A percentile compares a stretch with the other conserved stretches of the same genome.
Conservation (phyloP, 768 basidiomycete species). For the Rhizopogon roseolus region DNA sequence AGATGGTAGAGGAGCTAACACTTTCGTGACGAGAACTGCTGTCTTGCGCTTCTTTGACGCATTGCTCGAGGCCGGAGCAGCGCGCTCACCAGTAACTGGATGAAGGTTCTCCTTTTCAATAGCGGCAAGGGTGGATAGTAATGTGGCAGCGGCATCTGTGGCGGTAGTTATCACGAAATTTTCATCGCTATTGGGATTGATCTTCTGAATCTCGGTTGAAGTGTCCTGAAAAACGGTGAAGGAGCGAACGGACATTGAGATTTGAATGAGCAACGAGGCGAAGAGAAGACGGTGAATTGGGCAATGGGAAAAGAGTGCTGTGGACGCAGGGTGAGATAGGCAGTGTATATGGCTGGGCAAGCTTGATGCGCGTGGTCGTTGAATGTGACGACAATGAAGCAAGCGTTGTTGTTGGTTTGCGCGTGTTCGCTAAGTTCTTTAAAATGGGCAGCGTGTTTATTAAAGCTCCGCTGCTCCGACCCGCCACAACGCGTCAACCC, state of each 20-base stretch:
- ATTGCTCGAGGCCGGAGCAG: constrained; percentile 32
- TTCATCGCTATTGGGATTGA: constrained; percentile 19
- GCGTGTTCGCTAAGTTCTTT: constrained; percentile 25
- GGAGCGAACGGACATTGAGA: constrained; percentile 49
- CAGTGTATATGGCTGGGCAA: constrained; percentile 2
- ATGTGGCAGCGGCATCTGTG: constrained; percentile 26
- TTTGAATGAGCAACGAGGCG: constrained; percentile 7
- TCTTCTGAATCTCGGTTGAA: constrained; percentile 32
- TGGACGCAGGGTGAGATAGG: neutral
- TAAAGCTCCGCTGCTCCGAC: constrained; percentile 31
- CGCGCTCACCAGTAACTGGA: constrained; percentile 65
- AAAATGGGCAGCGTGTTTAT: constrained; percentile 21
- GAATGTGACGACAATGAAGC: constrained; percentile 26
- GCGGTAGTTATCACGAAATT: constrained; percentile 14
- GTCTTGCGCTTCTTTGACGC: constrained; percentile 64
- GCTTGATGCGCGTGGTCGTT: constrained; percentile 18
- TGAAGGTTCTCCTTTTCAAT: constrained; percentile 78
- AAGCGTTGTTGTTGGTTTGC: constrained; percentile 14
- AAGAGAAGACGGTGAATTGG: constrained; percentile 1
- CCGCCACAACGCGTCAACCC: constrained; percentile 19
- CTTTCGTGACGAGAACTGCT: constrained; percentile 50
- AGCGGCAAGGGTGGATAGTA: constrained; percentile 31
- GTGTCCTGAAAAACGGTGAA: constrained; percentile 66
- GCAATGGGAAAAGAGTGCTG: constrained; percentile 3
- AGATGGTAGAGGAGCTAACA: constrained; percentile 23